These are phyloP conservation scores for Linnemannia schmuckeri DNA, from an alignment of 192 early-diverging fungal species.

Conservation along the genomic window DNA sequence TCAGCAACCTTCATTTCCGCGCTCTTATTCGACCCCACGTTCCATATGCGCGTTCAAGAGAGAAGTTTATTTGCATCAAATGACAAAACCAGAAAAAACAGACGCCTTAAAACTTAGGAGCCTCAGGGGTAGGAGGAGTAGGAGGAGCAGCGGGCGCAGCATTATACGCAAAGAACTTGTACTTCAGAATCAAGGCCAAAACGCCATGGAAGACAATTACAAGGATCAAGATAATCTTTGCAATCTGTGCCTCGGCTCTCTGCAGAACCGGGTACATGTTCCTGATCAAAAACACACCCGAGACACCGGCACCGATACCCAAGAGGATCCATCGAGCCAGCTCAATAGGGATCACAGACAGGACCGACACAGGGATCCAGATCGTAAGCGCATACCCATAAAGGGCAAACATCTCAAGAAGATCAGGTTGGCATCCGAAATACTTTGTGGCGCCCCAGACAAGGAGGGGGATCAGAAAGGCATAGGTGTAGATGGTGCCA, in stretches of 20 bases:
- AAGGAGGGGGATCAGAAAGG: constrained; percentile 74
- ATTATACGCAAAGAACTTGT: constrained; percentile 85
- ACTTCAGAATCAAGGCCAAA: constrained; percentile 84
- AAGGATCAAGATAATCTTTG: constrained; percentile 77
- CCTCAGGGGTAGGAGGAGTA: not conserved
- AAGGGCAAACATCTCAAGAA: constrained; percentile 89
- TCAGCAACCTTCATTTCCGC: too few relatives aligned
- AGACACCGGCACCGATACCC: constrained; percentile 77
- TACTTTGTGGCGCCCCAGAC: constrained; percentile 90
- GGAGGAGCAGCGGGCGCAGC: constrained; percentile 5
- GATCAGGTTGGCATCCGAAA: constrained; percentile 82
- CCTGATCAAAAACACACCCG: constrained; percentile 74
- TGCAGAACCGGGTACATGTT: constrained; percentile 75
- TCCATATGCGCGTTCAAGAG: too few relatives aligned
- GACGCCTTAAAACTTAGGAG: not conserved
- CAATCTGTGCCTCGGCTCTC: constrained; percentile 76
- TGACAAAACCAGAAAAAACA: too few relatives aligned
- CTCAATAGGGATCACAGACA: constrained; percentile 88
- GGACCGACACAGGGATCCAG: constrained; percentile 92
- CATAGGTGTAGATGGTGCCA: constrained; percentile 86
- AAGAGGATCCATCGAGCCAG: constrained; percentile 88
- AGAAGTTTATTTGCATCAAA: too few relatives aligned
- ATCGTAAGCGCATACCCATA: constrained; percentile 94
- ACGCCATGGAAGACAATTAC: constrained; percentile 75
- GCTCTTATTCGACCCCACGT: too few relatives aligned